A percentile compares a stretch with the other conserved stretches of the same genome.
Conservation (phyloP, 1,284 basidiomycete species). For the Apiotrichum porosum region DNA sequence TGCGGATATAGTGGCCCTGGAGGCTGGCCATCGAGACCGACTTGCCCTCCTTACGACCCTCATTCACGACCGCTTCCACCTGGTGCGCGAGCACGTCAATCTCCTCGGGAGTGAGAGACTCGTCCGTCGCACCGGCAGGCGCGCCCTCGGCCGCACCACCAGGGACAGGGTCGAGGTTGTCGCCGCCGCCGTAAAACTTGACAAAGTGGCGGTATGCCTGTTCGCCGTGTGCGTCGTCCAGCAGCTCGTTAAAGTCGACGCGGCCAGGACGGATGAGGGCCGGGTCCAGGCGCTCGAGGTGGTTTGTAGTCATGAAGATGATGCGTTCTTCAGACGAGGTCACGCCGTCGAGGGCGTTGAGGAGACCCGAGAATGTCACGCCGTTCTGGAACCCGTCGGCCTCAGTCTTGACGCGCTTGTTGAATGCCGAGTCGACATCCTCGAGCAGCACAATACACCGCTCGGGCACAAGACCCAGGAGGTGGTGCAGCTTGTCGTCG, state of each 20-base stretch:
- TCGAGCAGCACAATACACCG: conserved; percentile 90
- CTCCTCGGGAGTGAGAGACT: conserved; percentile 47
- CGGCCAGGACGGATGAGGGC: conserved; percentile 92
- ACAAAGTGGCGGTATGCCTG: conserved; percentile 78
- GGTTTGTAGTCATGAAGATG: conserved; percentile 99
- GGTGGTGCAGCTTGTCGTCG: conserved; percentile 93
- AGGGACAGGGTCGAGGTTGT: no score
- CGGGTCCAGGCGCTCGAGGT: conserved; percentile 60
- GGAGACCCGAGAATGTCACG: conserved; percentile 94
- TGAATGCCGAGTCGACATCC: conserved; percentile 98
- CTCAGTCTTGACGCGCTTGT: conserved; percentile 77
- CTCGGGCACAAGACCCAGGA: conserved; percentile 89
- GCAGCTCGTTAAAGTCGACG: conserved; percentile 77
- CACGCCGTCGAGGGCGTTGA: conserved; percentile 96
- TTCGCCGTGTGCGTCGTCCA: conserved; percentile 79
- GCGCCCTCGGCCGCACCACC: no score
- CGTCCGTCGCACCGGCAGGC: conserved; percentile 1
- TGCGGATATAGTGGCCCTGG: conserved; percentile 86
- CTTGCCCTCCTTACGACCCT: conserved; percentile 54
- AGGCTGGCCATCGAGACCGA: conserved; percentile 87
- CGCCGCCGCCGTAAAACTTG: conserved; percentile 64
- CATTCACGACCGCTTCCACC: conserved; percentile 55
- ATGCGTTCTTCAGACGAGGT: conserved; percentile 96
- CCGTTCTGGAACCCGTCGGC: conserved; percentile 91
- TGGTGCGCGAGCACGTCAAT: conserved; percentile 55